Base-by-base conservation (phyloP, 2,329 filamentous ascomycete genomes). In the Cercospora sojina region DNA sequence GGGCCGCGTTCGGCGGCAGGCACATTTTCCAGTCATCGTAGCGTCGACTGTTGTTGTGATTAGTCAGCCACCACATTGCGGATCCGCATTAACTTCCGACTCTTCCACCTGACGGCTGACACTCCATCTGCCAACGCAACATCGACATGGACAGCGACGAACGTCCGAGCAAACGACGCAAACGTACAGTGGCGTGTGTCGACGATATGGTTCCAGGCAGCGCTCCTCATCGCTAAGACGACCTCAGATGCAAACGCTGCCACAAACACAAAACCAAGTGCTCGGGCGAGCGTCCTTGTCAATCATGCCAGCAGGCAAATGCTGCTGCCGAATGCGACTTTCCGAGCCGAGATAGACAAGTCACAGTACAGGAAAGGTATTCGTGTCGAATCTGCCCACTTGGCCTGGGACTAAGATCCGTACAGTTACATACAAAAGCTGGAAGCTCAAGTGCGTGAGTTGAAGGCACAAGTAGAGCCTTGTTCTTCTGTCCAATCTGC, bases 211-310 rank as follows among this genome's bases (percentile, higher is more conserved):
- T 13, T 38, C 32, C 20, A 3, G 47, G 20, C 5, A 32, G 3
- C 29, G 16, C 9, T 35, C 51, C 5, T 61, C 3, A 41, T n/a
- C 35, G 16, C 56, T 67, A 43, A 62, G 18, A 23, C 8, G 18
- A 4, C 6, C 12, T 31, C 56, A 73, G 71, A 35, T 74, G 72
- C 23, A 62, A 69, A 18, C 53, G 71, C 61, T 74, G 72, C 59
- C 71, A 74, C 56, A 68, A 64, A 7, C 72, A 74, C 23, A 74
- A 74, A 67, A 74, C 72, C 59, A 73, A 73, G 59, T 74, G 72
- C 61, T 72, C 71, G 1, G 72, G 72, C 32, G 71, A 74, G 58
- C 70, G 65, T 38, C 72, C 72, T 23, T 74, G 72, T 55, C 65
- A 63, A 1, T 66, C 67, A 25, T 74, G 72, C 32, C 58, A 64